Percentiles rank a stretch among this genome's conserved stretches.
These are phyloP conservation scores for Pachyrhizus erosus DNA, from an alignment of 306 rosid species.

Conservation along the genomic window DNA sequence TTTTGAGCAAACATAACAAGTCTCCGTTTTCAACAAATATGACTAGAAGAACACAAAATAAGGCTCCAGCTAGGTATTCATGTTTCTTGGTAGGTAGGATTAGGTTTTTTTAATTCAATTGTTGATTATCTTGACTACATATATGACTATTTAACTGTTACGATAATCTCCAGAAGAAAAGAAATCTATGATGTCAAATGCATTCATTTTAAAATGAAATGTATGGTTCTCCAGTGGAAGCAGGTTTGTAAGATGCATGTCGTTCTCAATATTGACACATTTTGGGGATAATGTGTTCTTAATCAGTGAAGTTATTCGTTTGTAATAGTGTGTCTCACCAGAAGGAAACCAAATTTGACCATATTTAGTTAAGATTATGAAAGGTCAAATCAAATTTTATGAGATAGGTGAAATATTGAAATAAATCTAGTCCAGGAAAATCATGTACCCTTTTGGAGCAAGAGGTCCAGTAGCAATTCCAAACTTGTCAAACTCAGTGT, in stretches of 20 bases:
- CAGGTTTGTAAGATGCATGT: not conserved
- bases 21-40: conserved; percentile 11
- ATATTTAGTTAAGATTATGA: conserved; percentile 26
- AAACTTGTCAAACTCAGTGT: conserved; percentile 90
- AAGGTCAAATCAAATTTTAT: conserved; percentile 33
- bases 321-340: not conserved
- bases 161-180: conserved; percentile 20
- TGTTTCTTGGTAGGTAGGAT: not conserved
- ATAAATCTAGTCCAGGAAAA: conserved; percentile 36
- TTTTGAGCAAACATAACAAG: conserved; percentile 5
- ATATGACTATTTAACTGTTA: not conserved
- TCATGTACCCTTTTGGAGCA: conserved; percentile 60
- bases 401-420: conserved; percentile 35
- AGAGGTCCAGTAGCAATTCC: conserved; percentile 68
- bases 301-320: not conserved
- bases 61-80: conserved; percentile 1
- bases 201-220: conserved; percentile 30
- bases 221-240: not conserved
- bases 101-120: not conserved
- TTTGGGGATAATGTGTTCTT: not conserved
- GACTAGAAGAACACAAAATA: conserved; percentile 29
- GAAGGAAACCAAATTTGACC: conserved; percentile 7
- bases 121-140: conserved; percentile 11
- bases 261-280: conserved; percentile 15
- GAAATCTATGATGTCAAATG: conserved; percentile 24